Conservation (phyloP, 148 eudicot species). For the Polygonum maritimum region DNA sequence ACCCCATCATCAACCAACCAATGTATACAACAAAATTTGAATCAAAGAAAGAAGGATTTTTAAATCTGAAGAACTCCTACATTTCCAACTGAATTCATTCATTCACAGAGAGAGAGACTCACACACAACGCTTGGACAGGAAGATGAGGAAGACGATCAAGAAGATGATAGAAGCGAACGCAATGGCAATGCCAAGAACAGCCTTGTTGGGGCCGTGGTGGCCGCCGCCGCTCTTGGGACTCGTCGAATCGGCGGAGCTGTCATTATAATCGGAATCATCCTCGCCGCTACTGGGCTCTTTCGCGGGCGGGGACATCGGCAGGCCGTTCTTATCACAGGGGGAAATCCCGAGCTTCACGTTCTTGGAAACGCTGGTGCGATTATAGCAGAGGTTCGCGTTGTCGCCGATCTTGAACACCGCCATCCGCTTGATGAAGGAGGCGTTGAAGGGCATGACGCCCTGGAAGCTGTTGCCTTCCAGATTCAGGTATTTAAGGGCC, state of each 20-base stretch:
- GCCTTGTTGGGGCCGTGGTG: slow-evolving; percentile 73
- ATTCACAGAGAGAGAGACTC: neutral
- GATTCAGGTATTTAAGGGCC: slow-evolving; percentile 58
- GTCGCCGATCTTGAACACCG: slow-evolving; percentile 54
- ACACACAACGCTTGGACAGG: slow-evolving; percentile 58
- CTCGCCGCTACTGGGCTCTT: slow-evolving; percentile 20
- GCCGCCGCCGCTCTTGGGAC: slow-evolving; percentile 20
- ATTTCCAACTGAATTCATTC: neutral
- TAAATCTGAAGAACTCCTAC: slow-evolving; percentile 10
- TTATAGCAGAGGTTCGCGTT: slow-evolving; percentile 74
- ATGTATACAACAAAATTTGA: slow-evolving; percentile 6
- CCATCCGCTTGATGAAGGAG: slow-evolving; percentile 46
- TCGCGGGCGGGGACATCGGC: slow-evolving; percentile 53
- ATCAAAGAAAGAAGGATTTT: slow-evolving; percentile 2
- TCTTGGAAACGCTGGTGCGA: slow-evolving; percentile 32
- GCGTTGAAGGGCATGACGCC: slow-evolving; percentile 83
- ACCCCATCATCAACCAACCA: neutral
- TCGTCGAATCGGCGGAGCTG: slow-evolving; percentile 24
- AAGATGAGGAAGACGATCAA: slow-evolving; percentile 63
- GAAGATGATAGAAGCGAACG: slow-evolving; percentile 70
- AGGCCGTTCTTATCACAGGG: slow-evolving; percentile 73
- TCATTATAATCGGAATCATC: slow-evolving; percentile 26
- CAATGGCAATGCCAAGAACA: slow-evolving; percentile 85
- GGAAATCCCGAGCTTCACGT: slow-evolving; percentile 77
- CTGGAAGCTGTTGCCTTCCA: slow-evolving; percentile 55